These are phyloP conservation scores for Pseudozyma thailandica DNA, from an alignment of 1,284 basidiomycete genomes.

Conservation along the genomic window DNA sequence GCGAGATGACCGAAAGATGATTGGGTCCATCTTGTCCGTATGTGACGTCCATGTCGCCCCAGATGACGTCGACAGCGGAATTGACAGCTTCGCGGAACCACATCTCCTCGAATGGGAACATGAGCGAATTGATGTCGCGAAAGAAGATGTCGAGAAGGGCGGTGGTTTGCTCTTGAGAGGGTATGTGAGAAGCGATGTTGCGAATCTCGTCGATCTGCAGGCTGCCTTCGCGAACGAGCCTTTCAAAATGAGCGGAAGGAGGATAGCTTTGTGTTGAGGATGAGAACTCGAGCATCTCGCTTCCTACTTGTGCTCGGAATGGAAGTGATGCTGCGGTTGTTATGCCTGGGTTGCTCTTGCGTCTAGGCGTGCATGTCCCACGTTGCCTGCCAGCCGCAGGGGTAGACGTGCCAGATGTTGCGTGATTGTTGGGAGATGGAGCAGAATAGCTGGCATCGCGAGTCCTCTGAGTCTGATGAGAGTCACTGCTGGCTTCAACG, in stretches of 20 bases:
- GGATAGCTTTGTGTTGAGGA: slow-evolving; percentile 22
- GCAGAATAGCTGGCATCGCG: no score
- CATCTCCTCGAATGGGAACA: slow-evolving; percentile 36
- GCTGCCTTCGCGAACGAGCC: slow-evolving; percentile 23
- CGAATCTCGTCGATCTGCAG: slow-evolving; percentile 7
- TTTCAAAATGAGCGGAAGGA: slow-evolving; percentile 23
- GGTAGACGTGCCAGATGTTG: background rate
- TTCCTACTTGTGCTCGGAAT: slow-evolving; percentile 20
- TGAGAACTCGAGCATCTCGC: slow-evolving; percentile 26
- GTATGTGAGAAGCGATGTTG: slow-evolving; percentile 10
- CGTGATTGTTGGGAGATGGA: background rate
- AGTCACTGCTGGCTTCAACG: slow-evolving; percentile 1
- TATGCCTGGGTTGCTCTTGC: slow-evolving; percentile 21
- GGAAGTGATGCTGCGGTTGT: slow-evolving; percentile 26
- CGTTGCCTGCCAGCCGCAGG: background rate
- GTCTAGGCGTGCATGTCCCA: slow-evolving; percentile 8
- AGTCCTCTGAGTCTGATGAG: background rate
- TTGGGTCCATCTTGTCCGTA: slow-evolving; percentile 20
- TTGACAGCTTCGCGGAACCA: slow-evolving; percentile 31
- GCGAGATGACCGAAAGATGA: slow-evolving; percentile 20
- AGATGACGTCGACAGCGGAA: slow-evolving; percentile 17
- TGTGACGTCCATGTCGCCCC: slow-evolving; percentile 7
- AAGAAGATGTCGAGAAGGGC: slow-evolving; percentile 24
- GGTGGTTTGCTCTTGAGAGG: slow-evolving; percentile 9
- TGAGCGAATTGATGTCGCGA: slow-evolving; percentile 35